A percentile compares a stretch with the other conserved stretches of the same genome.
phyloP scores from a whole-genome alignment of 2,329 filamentous ascomycete genomes.

The Pyrenochaeta sp. region DNA sequence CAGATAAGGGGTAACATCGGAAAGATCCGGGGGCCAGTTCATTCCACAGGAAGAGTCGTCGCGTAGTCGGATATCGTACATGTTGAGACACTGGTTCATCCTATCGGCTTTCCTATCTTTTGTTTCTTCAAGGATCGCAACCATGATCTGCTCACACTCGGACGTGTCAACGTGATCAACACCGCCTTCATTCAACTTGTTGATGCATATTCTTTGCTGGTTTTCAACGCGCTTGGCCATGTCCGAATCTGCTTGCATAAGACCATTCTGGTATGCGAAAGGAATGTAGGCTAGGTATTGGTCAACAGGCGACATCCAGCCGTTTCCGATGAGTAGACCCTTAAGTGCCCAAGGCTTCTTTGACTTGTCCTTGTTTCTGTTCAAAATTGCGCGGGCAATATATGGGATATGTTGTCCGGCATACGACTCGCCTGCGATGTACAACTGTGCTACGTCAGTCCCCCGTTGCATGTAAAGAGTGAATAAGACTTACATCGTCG shows the following conservation, averaged over 20 bases:
- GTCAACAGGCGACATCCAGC: conserved; percentile 90
- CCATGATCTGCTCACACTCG: conserved; percentile 79
- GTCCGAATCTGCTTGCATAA: conserved; percentile 73
- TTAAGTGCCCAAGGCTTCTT: conserved; percentile 75
- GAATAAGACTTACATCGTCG: conserved; percentile 77
- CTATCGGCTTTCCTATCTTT: conserved; percentile 61
- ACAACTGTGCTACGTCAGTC: conserved; percentile 67
- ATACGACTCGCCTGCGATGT: conserved; percentile 94
- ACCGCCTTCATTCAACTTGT: conserved; percentile 65
- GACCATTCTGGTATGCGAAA: conserved; percentile 77
- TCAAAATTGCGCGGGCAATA: conserved; percentile 88
- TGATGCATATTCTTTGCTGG: conserved; percentile 72
- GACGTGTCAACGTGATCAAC: conserved; percentile 70
- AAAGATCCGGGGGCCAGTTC: conserved; percentile 95
- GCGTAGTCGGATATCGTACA: conserved; percentile 92
- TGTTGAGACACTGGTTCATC: conserved; percentile 77
- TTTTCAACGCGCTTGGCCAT: conserved; percentile 70
- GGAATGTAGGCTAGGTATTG: conserved; percentile 89
- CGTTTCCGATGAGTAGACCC: conserved; percentile 93
- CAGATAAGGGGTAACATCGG: conserved; percentile 80
- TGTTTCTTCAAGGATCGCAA: conserved; percentile 73
- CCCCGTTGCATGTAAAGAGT: background rate
- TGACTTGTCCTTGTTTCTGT: conserved; percentile 73
- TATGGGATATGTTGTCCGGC: conserved; percentile 98
- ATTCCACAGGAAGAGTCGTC: conserved; percentile 89